Percentiles rank a stretch among this genome's conserved stretches.
Conservation (phyloP, 352 stramenopile genomes). For the Phytopythium mirpurense region DNA sequence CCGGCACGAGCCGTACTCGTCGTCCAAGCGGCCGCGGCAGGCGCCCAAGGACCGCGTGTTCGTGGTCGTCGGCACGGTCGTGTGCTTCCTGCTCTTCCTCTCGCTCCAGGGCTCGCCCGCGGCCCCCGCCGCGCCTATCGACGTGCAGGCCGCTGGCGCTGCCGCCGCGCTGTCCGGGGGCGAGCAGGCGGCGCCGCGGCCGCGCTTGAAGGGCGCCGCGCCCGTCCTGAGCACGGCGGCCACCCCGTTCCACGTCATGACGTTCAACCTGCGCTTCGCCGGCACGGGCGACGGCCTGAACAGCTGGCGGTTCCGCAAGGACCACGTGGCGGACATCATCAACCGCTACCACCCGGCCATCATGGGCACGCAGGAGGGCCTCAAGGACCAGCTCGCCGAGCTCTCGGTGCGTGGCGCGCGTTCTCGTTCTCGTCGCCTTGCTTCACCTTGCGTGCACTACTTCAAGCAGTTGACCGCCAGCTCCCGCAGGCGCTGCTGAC, state of each 20-base stretch:
- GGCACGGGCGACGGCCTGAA: constrained; percentile 57
- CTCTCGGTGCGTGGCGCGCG: constrained; percentile 34
- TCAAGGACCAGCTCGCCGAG: constrained; percentile 61
- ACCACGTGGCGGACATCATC: constrained; percentile 70
- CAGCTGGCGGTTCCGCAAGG: constrained; percentile 65
- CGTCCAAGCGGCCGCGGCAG: constrained; percentile 3
- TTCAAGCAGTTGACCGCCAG: no score
- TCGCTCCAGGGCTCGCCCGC: constrained; percentile 32
- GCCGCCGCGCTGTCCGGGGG: constrained; percentile 24
- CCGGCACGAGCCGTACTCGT: constrained; percentile 33
- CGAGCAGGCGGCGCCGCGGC: constrained; percentile 6
- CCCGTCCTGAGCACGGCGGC: constrained; percentile 29
- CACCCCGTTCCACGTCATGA: constrained; percentile 71
- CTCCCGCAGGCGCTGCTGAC: constrained; percentile 38
- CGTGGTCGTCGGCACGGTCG: constrained; percentile 54
- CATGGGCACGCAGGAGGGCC: constrained; percentile 72
- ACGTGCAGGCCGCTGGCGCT: constrained; percentile 26
- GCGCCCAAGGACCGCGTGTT: constrained; percentile 38
- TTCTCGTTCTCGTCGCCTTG: no score
- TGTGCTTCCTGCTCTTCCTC: constrained; percentile 66
- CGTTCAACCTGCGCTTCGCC: constrained; percentile 78
- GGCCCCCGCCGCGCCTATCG: constrained; percentile 13
- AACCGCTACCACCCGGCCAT: constrained; percentile 66
- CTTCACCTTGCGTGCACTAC: no score
- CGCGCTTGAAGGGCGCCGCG: constrained; percentile 34